Base-by-base conservation (phyloP, 306 rosid genomes). In the Dalbergia cultrata region DNA sequence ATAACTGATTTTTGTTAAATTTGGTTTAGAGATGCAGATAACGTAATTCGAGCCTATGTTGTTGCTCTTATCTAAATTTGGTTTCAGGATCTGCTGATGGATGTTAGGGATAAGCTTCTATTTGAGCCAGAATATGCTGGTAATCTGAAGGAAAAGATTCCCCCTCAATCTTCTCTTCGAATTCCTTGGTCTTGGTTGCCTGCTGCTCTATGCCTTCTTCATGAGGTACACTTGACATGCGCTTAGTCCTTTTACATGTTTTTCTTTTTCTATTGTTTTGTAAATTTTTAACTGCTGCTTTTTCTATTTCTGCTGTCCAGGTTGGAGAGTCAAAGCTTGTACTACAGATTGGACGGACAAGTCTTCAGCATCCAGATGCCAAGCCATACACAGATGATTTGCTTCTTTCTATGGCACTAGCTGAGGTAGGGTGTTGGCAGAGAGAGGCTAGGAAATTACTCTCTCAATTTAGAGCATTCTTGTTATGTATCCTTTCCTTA, bases 91-190 rank as follows among this genome's bases (percentile, higher is more conserved):
- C 97, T 96, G 81, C 84, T 96, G 45, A 87, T 89, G 97, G 99
- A 96, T 80, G 92, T 92, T 79, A 88, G 98, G 80, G 99, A 96
- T 82, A 96, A 93, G 87, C 97, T 96, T 87, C 99, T 96, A 76
- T 96, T 96, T 70, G 99, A 96, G 83, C 91, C 93, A 70, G 97
- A 89, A 79, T 96, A 92, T 90, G 98, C 97, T 75, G 98, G 99
- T 72, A 85, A 89, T 81, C 61, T 83, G 72, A 93, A 77, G 86
- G 97, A 90, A 86, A 93, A 87, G 77, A 89, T 96, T 62, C 93
- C 92, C 44, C 99, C 99, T 39, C 92, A 92, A 86, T 85, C 97
- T 63, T 84, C 97, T 41, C 82, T 96, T 77, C 91, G 82, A 80
- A 85, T 96, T 37, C 97, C 91, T 83, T 93, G 96, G 97, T 69